phyloP scores from a whole-genome alignment of 83 land plant species.

The Larix sibirica region DNA sequence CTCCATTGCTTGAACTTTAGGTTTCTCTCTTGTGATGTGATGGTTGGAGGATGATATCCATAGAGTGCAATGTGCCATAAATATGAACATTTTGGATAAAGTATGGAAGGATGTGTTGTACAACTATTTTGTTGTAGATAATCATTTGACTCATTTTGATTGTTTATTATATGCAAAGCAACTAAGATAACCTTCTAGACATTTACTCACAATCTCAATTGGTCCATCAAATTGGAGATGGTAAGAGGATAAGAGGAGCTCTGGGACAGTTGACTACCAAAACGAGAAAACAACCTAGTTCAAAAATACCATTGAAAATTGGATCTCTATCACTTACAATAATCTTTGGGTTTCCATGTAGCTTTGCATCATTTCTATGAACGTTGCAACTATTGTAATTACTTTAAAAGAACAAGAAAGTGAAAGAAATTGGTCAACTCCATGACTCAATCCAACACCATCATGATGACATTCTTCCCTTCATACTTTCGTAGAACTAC shows the following conservation, averaged over 20 bases:
- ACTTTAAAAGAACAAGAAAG: no score
- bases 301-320: no score
- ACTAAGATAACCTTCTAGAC: background rate
- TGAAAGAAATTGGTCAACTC: background rate
- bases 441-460: background rate
- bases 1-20: no score
- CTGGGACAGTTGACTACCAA: background rate
- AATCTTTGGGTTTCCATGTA: no score
- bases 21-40: no score
- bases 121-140: background rate
- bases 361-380: no score
- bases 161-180: background rate
- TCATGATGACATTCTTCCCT: background rate
- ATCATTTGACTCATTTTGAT: no score
- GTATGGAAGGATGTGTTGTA: background rate
- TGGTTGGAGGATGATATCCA: no score
- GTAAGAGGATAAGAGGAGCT: background rate
- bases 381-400: background rate
- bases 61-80: no score
- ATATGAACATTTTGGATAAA: no score
- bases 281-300: no score
- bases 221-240: background rate
- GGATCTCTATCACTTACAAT: background rate
- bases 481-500: background rate
- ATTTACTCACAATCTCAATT: background rate